Percentiles rank a stretch among this genome's conserved stretches.
These are phyloP conservation scores for Tubosaeta brunneosetosa DNA, from an alignment of 768 basidiomycete genomes.

Conservation along the genomic window DNA sequence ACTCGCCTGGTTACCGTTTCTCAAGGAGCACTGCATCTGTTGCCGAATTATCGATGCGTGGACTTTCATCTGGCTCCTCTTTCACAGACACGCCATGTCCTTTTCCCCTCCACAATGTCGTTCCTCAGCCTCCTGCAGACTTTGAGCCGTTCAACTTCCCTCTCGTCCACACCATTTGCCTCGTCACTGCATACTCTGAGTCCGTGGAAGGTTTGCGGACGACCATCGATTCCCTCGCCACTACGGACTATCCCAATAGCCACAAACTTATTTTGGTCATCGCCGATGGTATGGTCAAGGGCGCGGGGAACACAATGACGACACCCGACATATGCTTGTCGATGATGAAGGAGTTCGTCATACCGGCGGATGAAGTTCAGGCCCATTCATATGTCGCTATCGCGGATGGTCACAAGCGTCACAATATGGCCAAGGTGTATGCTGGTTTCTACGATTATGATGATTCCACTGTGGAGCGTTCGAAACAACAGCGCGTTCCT, in stretches of 20 bases:
- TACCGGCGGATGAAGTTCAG: constrained; percentile 78
- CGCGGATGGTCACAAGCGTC: constrained; percentile 98
- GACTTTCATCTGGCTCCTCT: constrained; percentile 37
- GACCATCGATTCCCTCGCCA: constrained; percentile 96
- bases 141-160: constrained; percentile 97
- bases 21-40: constrained; percentile 85
- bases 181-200: constrained; percentile 98
- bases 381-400: constrained; percentile 96
- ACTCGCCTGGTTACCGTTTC: constrained; percentile 61
- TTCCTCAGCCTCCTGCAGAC: constrained; percentile 88
- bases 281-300: constrained; percentile 98
- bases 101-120: constrained; percentile 86
- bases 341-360: constrained; percentile 97
- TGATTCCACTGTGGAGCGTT: constrained; percentile 78
- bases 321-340: constrained; percentile 91
- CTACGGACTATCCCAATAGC: constrained; percentile 97
- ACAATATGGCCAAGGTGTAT: constrained; percentile 99
- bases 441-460: constrained; percentile 98
- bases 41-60: constrained; percentile 36
- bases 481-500: constrained; percentile 95
- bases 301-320: constrained; percentile 80
- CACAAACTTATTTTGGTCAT: constrained; percentile 96
- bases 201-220: constrained; percentile 94
- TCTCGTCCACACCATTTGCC: constrained; percentile 86
- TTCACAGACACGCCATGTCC: constrained; percentile 77